Evolutionary conservation across 345 rosid species (phyloP).

Genomic region (Citrus sp.): DNA sequence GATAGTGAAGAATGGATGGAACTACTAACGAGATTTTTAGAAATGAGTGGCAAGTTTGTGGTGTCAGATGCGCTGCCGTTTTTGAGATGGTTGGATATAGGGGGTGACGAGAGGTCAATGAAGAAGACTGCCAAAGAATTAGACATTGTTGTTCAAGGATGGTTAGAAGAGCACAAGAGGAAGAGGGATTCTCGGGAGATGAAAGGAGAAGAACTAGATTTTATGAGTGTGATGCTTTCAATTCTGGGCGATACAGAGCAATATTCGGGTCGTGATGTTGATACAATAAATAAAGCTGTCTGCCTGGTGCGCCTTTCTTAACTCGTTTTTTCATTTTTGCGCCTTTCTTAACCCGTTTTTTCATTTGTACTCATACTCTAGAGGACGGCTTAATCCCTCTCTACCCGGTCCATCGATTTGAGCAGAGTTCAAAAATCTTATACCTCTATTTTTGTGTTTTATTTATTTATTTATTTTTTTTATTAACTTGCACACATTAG

Average conservation of each 20-base stretch:
- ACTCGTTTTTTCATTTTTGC: too few relatives aligned
- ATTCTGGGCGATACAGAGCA: not conserved
- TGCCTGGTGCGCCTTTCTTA: not conserved
- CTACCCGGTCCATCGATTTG: too few relatives aligned
- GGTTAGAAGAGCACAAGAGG: slow-evolving; percentile 41
- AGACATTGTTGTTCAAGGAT: slow-evolving; percentile 18
- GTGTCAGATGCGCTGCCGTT: slow-evolving; percentile 30
- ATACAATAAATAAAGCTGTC: too few relatives aligned
- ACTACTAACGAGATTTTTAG: slow-evolving; percentile 7
- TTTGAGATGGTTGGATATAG: slow-evolving; percentile 34
- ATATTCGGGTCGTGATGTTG: too few relatives aligned
- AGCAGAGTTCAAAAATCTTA: too few relatives aligned
- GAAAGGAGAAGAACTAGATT: slow-evolving; percentile 19
- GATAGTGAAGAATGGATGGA: slow-evolving; percentile 6
- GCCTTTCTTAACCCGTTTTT: too few relatives aligned
- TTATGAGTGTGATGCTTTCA: slow-evolving; percentile 28
- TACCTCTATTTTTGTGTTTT: too few relatives aligned
- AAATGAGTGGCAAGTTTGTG: slow-evolving; percentile 17
- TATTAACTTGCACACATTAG: too few relatives aligned
- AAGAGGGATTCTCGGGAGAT: not conserved
- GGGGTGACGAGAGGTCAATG: slow-evolving; percentile 30
- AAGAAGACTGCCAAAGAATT: slow-evolving; percentile 20
- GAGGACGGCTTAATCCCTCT: too few relatives aligned
- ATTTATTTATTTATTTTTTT: too few relatives aligned
- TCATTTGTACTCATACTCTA: too few relatives aligned